phyloP scores from a whole-genome alignment of 192 early-diverging fungal genomes.

The Podila epigama region DNA sequence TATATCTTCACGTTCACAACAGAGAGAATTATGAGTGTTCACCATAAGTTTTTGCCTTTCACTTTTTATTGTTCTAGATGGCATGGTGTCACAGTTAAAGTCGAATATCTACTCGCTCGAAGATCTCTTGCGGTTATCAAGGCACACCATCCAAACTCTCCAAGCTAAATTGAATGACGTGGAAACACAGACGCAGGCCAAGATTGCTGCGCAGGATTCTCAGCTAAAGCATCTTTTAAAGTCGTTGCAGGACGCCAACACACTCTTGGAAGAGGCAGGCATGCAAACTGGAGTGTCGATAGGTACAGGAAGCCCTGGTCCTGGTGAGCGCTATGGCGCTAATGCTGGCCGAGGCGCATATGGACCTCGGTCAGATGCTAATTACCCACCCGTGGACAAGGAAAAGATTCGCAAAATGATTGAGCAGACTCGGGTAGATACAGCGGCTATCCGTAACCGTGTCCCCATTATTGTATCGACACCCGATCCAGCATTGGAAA shows the following conservation, averaged over 20 bases:
- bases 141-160: slow-evolving; percentile 75
- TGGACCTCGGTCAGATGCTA: not conserved
- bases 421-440: slow-evolving; percentile 25
- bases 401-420: slow-evolving; percentile 24
- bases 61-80: slow-evolving; percentile 40
- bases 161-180: slow-evolving; percentile 75
- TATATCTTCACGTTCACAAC: not conserved
- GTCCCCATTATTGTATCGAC: not conserved
- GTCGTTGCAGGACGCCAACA: slow-evolving; percentile 37
- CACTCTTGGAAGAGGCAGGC: slow-evolving; percentile 32
- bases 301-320: slow-evolving; percentile 25
- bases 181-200: slow-evolving; percentile 69
- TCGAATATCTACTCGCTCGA: slow-evolving; percentile 71
- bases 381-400: slow-evolving; percentile 13
- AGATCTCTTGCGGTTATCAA: slow-evolving; percentile 74
- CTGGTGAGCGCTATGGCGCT: not conserved
- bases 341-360: not conserved
- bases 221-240: slow-evolving; percentile 61
- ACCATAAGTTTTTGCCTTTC: too few relatives aligned
- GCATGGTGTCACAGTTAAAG: slow-evolving; percentile 68
- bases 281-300: slow-evolving; percentile 35
- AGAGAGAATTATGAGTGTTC: too few relatives aligned
- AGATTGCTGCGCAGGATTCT: slow-evolving; percentile 67
- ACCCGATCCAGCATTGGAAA: slow-evolving; percentile 3
- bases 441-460: not conserved